Conservation (phyloP, 202 grass and related monocot genomes). For the Musa balbisiana region DNA sequence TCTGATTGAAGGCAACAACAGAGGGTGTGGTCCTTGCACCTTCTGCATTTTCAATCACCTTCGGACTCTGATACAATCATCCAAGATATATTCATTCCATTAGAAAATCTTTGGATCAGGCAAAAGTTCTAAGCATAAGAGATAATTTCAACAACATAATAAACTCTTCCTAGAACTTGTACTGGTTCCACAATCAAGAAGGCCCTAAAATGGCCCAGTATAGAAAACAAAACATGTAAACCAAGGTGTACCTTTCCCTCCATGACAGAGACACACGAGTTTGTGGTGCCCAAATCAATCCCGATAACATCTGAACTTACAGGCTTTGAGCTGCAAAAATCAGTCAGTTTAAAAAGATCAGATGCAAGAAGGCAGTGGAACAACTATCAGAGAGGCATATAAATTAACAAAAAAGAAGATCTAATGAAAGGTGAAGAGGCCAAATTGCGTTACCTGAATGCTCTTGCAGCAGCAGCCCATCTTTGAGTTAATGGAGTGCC, state of each 20-base stretch:
- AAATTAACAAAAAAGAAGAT: not conserved
- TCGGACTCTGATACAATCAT: not conserved
- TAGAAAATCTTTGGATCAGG: not conserved
- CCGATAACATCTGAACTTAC: constrained; percentile 13
- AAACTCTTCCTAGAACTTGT: too few relatives aligned
- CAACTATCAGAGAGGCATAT: not conserved
- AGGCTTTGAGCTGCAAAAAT: constrained; percentile 11
- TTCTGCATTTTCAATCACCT: constrained; percentile 22
- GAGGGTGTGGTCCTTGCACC: constrained; percentile 13
- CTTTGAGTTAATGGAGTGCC: not conserved
- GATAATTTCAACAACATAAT: too few relatives aligned
- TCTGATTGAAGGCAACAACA: constrained; percentile 14
- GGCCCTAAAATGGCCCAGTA: too few relatives aligned
- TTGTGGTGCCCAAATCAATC: constrained; percentile 23
- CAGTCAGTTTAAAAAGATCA: not conserved
- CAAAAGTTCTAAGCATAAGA: too few relatives aligned
- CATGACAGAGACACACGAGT: constrained; percentile 18
- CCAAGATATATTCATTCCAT: not conserved
- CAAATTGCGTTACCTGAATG: not conserved
- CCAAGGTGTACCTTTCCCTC: constrained; percentile 8
- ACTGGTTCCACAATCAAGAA: too few relatives aligned
- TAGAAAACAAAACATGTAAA: too few relatives aligned
- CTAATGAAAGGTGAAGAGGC: not conserved
- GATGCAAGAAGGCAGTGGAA: not conserved
- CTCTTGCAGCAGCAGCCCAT: constrained; percentile 3